Conservation (phyloP, 139 green algal genomes). For the Haematococcus sp. region DNA sequence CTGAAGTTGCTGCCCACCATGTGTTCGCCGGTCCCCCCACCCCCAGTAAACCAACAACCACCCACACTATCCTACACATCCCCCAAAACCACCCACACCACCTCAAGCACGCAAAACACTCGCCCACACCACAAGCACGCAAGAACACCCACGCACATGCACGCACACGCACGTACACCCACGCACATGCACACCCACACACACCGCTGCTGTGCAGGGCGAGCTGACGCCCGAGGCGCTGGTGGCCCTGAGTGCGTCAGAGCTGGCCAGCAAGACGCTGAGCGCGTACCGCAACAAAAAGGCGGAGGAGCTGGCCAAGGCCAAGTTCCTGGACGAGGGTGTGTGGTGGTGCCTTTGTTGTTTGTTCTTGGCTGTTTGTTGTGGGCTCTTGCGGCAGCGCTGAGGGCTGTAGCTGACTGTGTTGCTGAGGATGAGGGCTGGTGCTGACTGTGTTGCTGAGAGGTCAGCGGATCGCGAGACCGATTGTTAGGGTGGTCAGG, state of each 20-base stretch:
- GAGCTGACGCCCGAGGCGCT: constrained; percentile 38
- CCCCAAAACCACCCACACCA: too few relatives aligned
- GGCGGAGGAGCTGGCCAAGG: constrained; percentile 69
- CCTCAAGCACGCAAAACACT: too few relatives aligned
- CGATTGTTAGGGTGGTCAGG: too few relatives aligned
- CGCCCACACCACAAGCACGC: too few relatives aligned
- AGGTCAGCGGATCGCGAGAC: background rate
- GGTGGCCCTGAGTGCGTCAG: constrained; percentile 49
- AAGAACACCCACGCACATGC: too few relatives aligned
- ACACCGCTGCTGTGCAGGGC: background rate
- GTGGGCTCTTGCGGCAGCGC: background rate
- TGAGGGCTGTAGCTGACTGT: background rate
- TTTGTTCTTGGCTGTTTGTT: background rate
- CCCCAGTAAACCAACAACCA: too few relatives aligned
- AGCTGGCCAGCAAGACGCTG: constrained; percentile 66
- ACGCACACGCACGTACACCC: too few relatives aligned
- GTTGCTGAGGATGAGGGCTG: background rate
- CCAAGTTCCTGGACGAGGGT: constrained; percentile 72
- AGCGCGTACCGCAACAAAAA: constrained; percentile 66
- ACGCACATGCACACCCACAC: too few relatives aligned
- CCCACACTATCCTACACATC: too few relatives aligned
- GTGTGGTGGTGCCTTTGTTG: background rate
- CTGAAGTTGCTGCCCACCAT: too few relatives aligned
- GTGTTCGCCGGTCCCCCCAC: too few relatives aligned
- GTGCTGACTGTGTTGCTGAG: background rate